Conservation (phyloP, 208 protist species). For the Eutreptiella sp. region DNA sequence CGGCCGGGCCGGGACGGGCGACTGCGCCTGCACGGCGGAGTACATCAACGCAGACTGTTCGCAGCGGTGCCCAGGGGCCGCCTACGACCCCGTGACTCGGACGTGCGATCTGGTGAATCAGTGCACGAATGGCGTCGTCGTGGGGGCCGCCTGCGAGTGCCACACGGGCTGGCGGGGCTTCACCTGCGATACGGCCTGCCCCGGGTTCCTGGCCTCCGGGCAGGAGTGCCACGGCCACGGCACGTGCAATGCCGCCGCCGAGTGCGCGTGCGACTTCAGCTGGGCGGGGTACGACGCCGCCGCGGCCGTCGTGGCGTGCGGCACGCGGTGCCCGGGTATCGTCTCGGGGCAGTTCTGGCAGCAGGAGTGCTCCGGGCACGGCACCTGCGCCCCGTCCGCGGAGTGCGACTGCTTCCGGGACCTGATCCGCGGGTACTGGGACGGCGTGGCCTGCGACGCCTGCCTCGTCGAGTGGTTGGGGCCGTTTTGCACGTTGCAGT, state of each 20-base stretch:
- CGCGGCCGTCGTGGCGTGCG: background rate
- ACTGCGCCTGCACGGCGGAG: slow-evolving; percentile 13
- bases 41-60: slow-evolving; percentile 2
- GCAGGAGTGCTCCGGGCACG: background rate
- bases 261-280: slow-evolving; percentile 28
- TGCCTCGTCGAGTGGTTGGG: slow-evolving; percentile 10
- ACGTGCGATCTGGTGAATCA: no score
- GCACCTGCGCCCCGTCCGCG: background rate
- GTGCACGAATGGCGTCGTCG: no score
- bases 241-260: slow-evolving; percentile 9
- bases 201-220: background rate
- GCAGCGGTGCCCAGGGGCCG: slow-evolving; percentile 1
- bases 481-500: background rate
- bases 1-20: background rate
- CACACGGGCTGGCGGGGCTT: background rate
- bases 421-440: slow-evolving; percentile 18
- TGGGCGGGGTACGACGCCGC: no score
- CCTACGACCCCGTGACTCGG: background rate
- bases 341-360: background rate
- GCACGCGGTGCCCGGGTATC: background rate
- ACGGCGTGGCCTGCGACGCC: background rate
- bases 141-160: slow-evolving; percentile 2
- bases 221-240: slow-evolving; percentile 14
- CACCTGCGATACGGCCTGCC: slow-evolving; percentile 7
- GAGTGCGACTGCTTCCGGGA: slow-evolving; percentile 26